These are phyloP conservation scores for Suhomyces faveliae DNA, from an alignment of 805 yeast species.

Conservation along the genomic window DNA sequence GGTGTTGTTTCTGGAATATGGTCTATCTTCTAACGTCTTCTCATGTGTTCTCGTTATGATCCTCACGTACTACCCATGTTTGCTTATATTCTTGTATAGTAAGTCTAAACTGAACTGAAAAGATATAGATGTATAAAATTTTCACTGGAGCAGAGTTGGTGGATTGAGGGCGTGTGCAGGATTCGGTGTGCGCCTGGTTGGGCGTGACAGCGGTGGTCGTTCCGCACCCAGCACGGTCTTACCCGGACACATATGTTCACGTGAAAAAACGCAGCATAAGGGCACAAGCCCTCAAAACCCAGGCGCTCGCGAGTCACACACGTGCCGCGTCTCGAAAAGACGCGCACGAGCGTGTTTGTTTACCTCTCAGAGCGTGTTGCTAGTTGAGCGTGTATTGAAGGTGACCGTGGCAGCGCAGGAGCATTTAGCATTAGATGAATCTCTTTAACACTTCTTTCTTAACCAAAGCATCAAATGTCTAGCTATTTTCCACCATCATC, in stretches of 20 bases:
- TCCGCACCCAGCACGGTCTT: not conserved
- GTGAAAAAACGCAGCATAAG: not conserved
- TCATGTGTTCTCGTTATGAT: slow-evolving; percentile 3
- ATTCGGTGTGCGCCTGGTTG: not conserved
- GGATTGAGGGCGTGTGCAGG: slow-evolving; percentile 5
- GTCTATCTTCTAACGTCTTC: not conserved
- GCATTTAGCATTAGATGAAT: not conserved
- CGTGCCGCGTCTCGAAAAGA: not conserved
- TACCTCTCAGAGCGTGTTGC: slow-evolving; percentile 3
- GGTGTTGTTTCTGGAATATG: not conserved
- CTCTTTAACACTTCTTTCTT: slow-evolving; percentile 1
- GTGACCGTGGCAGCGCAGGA: not conserved
- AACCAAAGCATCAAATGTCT: slow-evolving; percentile 13
- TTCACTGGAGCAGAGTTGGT: slow-evolving; percentile 3
- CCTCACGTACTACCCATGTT: slow-evolving; percentile 74
- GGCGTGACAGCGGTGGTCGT: not conserved
- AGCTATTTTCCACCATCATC: slow-evolving; percentile 50
- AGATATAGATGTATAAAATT: slow-evolving; percentile 5
- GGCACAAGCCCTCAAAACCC: slow-evolving; percentile 1
- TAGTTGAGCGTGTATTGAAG: not conserved
- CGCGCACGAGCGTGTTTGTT: slow-evolving; percentile 4
- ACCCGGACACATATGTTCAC: not conserved
- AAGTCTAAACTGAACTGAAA: slow-evolving; percentile 3
- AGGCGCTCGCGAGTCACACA: not conserved
- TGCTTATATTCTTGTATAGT: slow-evolving; percentile 35